These are phyloP conservation scores for Phaseolus lunatus DNA, from an alignment of 306 rosid genomes.

Conservation along the genomic window DNA sequence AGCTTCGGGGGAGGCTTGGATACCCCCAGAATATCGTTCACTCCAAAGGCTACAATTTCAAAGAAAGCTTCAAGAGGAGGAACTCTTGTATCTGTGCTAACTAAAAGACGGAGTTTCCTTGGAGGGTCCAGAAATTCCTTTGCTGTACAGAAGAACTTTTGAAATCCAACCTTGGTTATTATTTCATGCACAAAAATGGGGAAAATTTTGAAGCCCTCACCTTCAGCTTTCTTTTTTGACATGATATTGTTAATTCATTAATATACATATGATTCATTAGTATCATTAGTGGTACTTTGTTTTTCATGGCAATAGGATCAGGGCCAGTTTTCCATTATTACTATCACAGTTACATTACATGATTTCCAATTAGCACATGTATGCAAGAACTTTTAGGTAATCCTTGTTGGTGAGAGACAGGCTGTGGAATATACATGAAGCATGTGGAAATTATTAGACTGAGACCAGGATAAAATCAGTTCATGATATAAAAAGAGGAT, in stretches of 20 bases:
- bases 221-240: constrained; percentile 19
- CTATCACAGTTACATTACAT: background rate
- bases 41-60: constrained; percentile 66
- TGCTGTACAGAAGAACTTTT: constrained; percentile 43
- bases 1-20: constrained; percentile 71
- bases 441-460: background rate
- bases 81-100: constrained; percentile 43
- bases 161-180: constrained; percentile 30
- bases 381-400: background rate
- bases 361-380: constrained; percentile 18
- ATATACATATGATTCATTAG: background rate
- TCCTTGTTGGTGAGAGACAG: background rate
- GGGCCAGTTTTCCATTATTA: background rate
- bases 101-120: constrained; percentile 45
- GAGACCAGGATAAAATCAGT: background rate
- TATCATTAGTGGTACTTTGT: background rate
- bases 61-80: constrained; percentile 70
- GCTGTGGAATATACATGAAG: background rate
- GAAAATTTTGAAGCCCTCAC: constrained; percentile 2
- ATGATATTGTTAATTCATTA: background rate
- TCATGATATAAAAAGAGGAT: background rate
- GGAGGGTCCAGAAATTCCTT: constrained; percentile 49
- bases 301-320: background rate
- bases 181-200: constrained; percentile 36
- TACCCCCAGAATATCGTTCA: constrained; percentile 45